A percentile compares a stretch with the other conserved stretches of the same genome.
These are phyloP conservation scores for Trypanosoma caninum DNA, from an alignment of 208 protist species.

Conservation along the genomic window DNA sequence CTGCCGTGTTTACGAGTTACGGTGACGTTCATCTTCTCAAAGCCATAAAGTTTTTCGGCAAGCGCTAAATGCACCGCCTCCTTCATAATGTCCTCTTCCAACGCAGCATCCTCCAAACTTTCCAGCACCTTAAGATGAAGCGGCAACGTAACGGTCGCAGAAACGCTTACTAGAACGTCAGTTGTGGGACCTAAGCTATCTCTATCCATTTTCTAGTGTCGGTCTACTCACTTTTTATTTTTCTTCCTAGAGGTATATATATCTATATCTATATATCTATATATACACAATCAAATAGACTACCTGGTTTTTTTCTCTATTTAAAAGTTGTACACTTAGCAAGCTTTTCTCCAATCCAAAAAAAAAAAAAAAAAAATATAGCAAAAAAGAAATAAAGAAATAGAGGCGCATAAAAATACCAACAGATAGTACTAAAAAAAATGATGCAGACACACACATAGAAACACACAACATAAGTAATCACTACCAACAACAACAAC, in stretches of 20 bases:
- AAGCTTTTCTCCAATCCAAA: neutral
- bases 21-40: conserved; percentile 47
- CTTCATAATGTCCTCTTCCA: conserved; percentile 63
- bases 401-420: neutral
- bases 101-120: conserved; percentile 41
- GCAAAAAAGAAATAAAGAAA: conserved; percentile 1
- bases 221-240: neutral
- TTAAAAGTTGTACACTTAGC: too few species aligned
- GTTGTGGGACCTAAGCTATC: conserved; percentile 10
- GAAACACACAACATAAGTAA: neutral
- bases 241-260: neutral
- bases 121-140: conserved; percentile 47
- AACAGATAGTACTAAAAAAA: neutral
- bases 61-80: conserved; percentile 64
- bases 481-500: conserved; percentile 6
- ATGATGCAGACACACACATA: neutral
- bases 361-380: neutral
- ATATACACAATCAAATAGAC: neutral
- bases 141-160: conserved; percentile 42
- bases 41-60: conserved; percentile 63
- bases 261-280: neutral
- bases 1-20: conserved; percentile 11
- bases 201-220: neutral
- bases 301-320: too few species aligned
- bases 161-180: conserved; percentile 44